Evolutionary conservation across 768 basidiomycete species (phyloP), one percentile per base, ranked within the genome.

Genomic region (Mrakia blollopis): DNA sequence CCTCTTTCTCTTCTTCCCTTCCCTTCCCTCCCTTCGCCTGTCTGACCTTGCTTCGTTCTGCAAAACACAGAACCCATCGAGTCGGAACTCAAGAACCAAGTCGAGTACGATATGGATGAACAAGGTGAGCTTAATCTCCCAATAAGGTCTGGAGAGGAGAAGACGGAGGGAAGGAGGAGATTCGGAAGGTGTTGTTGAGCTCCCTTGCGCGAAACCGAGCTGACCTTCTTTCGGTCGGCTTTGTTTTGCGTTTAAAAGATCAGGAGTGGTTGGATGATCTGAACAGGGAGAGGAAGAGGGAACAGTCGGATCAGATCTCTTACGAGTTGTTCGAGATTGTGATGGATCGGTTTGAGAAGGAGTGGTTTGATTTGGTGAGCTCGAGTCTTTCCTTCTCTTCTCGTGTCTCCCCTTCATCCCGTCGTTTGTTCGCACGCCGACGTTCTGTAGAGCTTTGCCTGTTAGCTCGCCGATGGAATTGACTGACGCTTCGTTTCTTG

Each of bases 91-190:
- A 91, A 91, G 10, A 88, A 89, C 54, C 94, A 96, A 80, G 96
- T 99, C 32, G 97, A 98, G 83, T 99, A 99, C 86, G 97, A 98
- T 82, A 98, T 99, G 94, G 97, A 98, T 82, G 97, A 98, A 82
- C 95, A 98, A 89, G 95, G 94, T 91, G 35, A 57, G 54, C 32
- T 60, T 44, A 28, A 14, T 21, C 37, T 11, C 23, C 30, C 61
- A 28, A 16, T 11, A 54, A 6, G 6, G 1, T 23, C 44, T 3
- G 7, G 47, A 50, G 18, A 21, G 47, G 47, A 41, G 47, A 21
- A 18, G 47, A 50, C 16, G 47, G 39, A 11, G 1, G 37, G n/a
- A 47, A n/a, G 13, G 50, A 41, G 39, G 54, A 54, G 54, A n/a
- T n/a, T n/a, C n/a, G n/a, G 54, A 23, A 54, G n/a, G 50, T n/a